A percentile compares a stretch with the other conserved stretches of the same genome.
These are phyloP conservation scores for Sugiyamaella chiloensis DNA, from an alignment of 805 yeast species.

Conservation along the genomic window DNA sequence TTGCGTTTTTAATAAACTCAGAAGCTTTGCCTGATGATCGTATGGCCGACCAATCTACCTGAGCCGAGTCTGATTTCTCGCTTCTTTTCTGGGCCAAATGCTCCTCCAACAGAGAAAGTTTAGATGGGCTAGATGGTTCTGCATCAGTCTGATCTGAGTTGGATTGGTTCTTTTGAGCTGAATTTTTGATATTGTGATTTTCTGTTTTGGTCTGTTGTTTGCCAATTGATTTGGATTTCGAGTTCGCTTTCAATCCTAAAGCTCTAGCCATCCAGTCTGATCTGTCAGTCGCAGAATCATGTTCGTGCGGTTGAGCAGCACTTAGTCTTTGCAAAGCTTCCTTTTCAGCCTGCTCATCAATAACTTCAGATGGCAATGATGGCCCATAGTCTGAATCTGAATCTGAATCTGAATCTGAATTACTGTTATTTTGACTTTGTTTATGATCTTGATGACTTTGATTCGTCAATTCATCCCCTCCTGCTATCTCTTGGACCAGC, in stretches of 20 bases:
- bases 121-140: not conserved
- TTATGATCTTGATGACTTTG: too few relatives aligned
- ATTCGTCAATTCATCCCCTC: too few relatives aligned
- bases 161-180: too few relatives aligned
- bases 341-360: slow-evolving; percentile 15
- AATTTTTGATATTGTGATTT: too few relatives aligned
- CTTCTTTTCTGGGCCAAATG: slow-evolving; percentile 10
- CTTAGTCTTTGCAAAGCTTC: slow-evolving; percentile 20
- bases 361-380: slow-evolving; percentile 12
- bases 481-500: too few relatives aligned
- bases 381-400: slow-evolving; percentile 21
- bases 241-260: slow-evolving; percentile 12
- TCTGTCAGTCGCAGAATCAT: slow-evolving; percentile 9
- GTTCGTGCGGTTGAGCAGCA: slow-evolving; percentile 10
- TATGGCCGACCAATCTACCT: slow-evolving; percentile 3
- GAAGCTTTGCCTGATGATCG: slow-evolving; percentile 12
- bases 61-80: slow-evolving; percentile 12
- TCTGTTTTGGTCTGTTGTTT: not conserved
- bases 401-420: not conserved
- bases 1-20: slow-evolving; percentile 12
- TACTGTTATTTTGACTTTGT: too few relatives aligned
- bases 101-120: slow-evolving; percentile 18
- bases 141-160: too few relatives aligned
- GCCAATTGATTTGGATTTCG: not conserved
- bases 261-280: slow-evolving; percentile 22